Base-by-base conservation (phyloP, 2,329 filamentous ascomycete genomes). In the Dactylellina parvicollis region DNA sequence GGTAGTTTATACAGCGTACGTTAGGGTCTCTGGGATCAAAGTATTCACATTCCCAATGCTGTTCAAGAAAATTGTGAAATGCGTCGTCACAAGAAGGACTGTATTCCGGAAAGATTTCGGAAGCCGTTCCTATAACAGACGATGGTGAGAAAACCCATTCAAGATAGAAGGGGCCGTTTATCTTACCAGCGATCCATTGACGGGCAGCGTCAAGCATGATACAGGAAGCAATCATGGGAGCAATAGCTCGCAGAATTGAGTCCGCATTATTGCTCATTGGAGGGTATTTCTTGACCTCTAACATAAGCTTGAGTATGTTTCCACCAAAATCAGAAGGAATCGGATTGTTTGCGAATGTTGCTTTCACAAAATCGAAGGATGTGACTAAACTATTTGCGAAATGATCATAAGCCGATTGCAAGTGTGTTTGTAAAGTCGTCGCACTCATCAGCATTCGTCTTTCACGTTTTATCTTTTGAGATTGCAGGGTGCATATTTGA, bases 321-420 rank as follows among this genome's bases (percentile, higher is more conserved):
- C 82, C 84, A 16, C 82, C 82, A 77, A 85, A 84, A 59, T 84
- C 81, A 14, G 78, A 77, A 34, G 83, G 81, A 74, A 85, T 84
- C 0, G 83, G 83, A 57, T 81, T 84, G 36, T 81, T 80, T 2
- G 78, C 76, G 7, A 83, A 80, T 1, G 83, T 82, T 2, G 81
- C 81, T 52, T 83, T 78, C 36, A 85, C 82, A 74, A 86, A 86
- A 75, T 86, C 82, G 76, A 86, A 86, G 2, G 84, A 83, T 0
- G 77, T 78, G 49, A 84, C 80, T 3, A 85, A 77, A 38, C 81
- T 79, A 0, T 77, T 78, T 1, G 83, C 79, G 62, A 84, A 86
- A 72, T 86, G 85, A 49, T 84, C 82, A 75, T 85, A 86, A 0
- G 83, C 84, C 24, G 78, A 80, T 75, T 85, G 81, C 1, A 86